Evolutionary conservation across 176 grass and related monocot genomes (phyloP), one percentile per base, ranked within the genome.

Genomic region (Oryza officinalis): DNA sequence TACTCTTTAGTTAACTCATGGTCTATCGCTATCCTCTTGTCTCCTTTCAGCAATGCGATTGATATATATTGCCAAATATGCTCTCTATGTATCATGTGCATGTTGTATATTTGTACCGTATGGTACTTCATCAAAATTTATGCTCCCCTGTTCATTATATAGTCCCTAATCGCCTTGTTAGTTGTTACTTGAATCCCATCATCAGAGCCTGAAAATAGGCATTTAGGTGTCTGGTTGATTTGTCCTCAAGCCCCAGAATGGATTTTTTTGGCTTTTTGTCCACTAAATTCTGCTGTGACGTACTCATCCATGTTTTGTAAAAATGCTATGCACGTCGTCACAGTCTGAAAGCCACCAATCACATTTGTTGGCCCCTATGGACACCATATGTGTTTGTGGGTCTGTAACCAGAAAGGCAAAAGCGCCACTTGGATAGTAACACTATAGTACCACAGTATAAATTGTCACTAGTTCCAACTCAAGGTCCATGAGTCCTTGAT

Each of bases 211-310:
- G 23, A 37, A 63, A 63, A 28, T 12, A n/a, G 10, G 2, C 27
- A 69, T 81, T 50, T 78, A 30, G 35, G 63, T 78, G 65, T 41
- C 41, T 38, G 40, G n/a, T 37, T 69, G 13, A 12, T 82, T 14
- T 87, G 61, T 46, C n/a, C 6, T 27, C 22, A 60, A 82, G 22
- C 64, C 27, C 13, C 43, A 38, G 30, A 35, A 63, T 68, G 20
- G 81, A 22, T 47, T 37, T 63, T 37, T 63, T n/a, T 63, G 30
- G 6, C 23, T 47, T 47, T 63, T 15, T 69, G 30, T 14, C 43
- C 1, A 61, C 9, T 47, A 60, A 8, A 13, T 2, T 63, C 63
- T 69, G 37, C 49, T 28, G 15, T 43, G 25, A 76, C 14, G 27
- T 30, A 46, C 22, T 63, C 3, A 1, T 46, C 18, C 23, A 13